phyloP scores from a whole-genome alignment of 768 basidiomycete genomes.

The Kwoniella newhampshirensis region DNA sequence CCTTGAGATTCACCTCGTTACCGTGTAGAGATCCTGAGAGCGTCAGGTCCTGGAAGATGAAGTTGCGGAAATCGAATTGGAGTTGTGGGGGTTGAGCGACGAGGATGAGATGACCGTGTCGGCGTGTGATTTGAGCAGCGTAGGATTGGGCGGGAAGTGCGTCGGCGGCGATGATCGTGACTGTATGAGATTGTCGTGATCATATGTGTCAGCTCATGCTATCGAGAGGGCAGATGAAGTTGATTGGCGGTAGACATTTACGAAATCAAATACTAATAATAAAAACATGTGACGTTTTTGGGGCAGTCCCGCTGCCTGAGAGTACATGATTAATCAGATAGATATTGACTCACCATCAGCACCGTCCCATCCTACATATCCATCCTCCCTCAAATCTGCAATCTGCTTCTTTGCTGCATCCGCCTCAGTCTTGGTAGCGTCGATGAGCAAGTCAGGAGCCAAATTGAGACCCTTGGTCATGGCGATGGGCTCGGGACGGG shows the following conservation, averaged over 20 bases:
- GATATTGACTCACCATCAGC: conserved; percentile 23
- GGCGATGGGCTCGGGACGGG: conserved; percentile 20
- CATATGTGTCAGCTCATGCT: too few relatives aligned
- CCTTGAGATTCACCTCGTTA: conserved; percentile 18
- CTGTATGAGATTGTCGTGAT: background rate
- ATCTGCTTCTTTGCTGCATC: conserved; percentile 21
- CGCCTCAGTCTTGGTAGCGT: conserved; percentile 12
- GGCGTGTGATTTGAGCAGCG: conserved; percentile 9
- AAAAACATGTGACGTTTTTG: too few relatives aligned
- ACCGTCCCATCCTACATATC: conserved; percentile 22
- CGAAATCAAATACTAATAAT: background rate
- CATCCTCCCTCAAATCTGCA: conserved; percentile 19
- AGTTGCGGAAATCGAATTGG: conserved; percentile 12
- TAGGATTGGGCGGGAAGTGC: conserved; percentile 17
- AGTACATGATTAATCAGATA: too few relatives aligned
- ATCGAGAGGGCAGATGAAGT: too few relatives aligned
- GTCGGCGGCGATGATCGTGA: conserved; percentile 21
- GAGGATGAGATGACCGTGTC: conserved; percentile 26
- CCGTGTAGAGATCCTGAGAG: conserved; percentile 24
- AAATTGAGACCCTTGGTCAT: conserved; percentile 8
- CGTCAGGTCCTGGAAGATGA: conserved; percentile 25
- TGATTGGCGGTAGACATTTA: background rate
- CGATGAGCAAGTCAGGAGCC: conserved; percentile 20
- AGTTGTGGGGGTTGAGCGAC: conserved; percentile 21
- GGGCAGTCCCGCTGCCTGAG: background rate